Evolutionary conservation across 108 stramenopile genomes (phyloP), one percentile per base, ranked within the genome.

Genomic region (Cyclotella kingstonii): DNA sequence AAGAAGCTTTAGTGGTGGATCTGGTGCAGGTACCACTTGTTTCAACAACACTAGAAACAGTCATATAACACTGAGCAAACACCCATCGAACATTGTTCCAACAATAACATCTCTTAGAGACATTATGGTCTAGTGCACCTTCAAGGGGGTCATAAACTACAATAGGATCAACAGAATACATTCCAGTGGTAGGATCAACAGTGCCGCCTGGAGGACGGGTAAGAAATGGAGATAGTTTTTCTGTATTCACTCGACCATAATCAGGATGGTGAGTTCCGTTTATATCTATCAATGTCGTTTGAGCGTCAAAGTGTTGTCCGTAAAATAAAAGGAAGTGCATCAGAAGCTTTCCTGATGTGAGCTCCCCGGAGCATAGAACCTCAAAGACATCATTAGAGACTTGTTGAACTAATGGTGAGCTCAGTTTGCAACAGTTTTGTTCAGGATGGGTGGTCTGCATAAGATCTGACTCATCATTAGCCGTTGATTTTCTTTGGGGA

Each of bases 261-360:
- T 79, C 61, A 4, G 73, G 57, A 35, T 75, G 66, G 23, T 70
- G 72, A 10, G 74, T 87, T 28, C 78, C 81, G 48, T 81, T 84
- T 31, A 84, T 66, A 63, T 93, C 92, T 51, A 93, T 87, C 36
- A 81, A 81, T 14, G 86, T 85, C 10, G 79, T 40, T 21, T 79
- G 73, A 9, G 93, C 79, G 60, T 94, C 89, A 66, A 94, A 94
- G 55, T 87, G 84, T 21, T 85, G 83, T 1, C 93, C 93, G 47
- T 89, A 94, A 59, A 85, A 87, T 28, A 89, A 70, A 19, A 94
- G 73, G 59, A 91, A 91, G 60, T 91, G 89, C 83, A 91, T 87
- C 43, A 94, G 66, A 46, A 94, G 70, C 56, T 89, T 89, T 47
- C 89, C 93, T 26, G 84, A 61, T 4, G 89, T 93, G 2, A 84